Base-by-base conservation (phyloP, 148 eudicot genomes). In the Rhododendron vialii region DNA sequence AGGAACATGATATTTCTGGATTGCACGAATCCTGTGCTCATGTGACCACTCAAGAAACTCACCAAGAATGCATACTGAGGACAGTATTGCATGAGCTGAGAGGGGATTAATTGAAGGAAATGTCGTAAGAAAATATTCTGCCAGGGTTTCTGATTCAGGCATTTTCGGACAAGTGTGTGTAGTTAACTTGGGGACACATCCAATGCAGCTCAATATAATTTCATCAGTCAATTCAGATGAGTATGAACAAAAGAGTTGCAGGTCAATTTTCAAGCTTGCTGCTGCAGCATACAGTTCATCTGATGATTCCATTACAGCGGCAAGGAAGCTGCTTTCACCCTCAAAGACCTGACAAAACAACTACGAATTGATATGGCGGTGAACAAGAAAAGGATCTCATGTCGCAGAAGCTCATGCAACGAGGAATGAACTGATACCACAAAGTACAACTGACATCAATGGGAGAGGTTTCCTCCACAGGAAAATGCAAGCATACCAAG, bases 251-350 rank as follows among this genome's bases (percentile, higher is more conserved):
- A 98, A 93, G 82, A 98, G 89, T 90, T 98, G 99, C 83, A 98
- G 82, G 74, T 94, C 92, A 85, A 93, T 88, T 83, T 95, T 95
- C 85, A 98, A 91, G 90, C 94, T 95, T 79, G 96, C 92, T 63
- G 98, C 98, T 45, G 98, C 98, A 82, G 94, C 99, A 88, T 98
- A 98, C 53, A 98, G 91, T 92, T 93, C 98, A 90, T 95, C 94
- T 82, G 98, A 95, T 80, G 94, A 98, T 90, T 98, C 99, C 96
- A 93, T 92, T 76, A 93, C 86, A 61, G 94, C 87, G 78, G 91
- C 82, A 65, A 94, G 90, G 81, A 94, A 98, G 87, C 89, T 89
- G 85, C 88, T 87, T 87, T 94, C 96, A 38, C 99, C 99, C 91
- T 98, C 99, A 87, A 98, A 98, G 84, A 98, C 90, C 99, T 98